Evolutionary conservation across 208 protist species (phyloP), one percentile per base, ranked within the genome.

Genomic region (Crithidia expoeki): DNA sequence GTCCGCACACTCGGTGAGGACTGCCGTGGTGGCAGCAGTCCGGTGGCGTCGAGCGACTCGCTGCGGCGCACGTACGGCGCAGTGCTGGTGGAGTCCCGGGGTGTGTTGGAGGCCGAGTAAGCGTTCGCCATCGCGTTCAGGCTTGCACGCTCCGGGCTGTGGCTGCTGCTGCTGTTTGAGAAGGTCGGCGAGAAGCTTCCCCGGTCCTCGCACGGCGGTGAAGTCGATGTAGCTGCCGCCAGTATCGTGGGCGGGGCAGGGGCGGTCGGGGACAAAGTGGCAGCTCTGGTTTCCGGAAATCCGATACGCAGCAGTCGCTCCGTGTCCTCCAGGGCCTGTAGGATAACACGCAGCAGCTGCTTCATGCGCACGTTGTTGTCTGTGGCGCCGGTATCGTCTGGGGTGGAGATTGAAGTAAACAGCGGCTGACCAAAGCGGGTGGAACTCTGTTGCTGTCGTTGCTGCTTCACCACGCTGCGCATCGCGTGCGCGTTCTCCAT

Each of bases 271-370:
- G 66, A 46, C 2, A 50, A 21, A 2, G 64, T 40, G 0, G 46
- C 47, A 34, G 44, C 21, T 17, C 50, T 40, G 40, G 67, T 55
- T 5, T 70, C 55, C 16, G 67, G 72, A 59, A 78, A 88, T 23
- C 69, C 72, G 52, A 83, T 75, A 12, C 75, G 74, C 40, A 88
- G 64, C n/a, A 88, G 60, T 30, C 70, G 78, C 68, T 88, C 61
- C 56, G 72, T 79, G 44, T 88, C 82, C 11, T 80, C 71, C 0
- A 88, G 47, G 50, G 76, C 83, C 47, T 79, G 72, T 17, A 51
- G 21, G 30, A 65, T 49, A 6, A 76, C 60, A 27, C 82, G 79
- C 51, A 83, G 51, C n/a, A 73, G 74, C 28, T 81, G 73, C 55
- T 80, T 76, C 53, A 80, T 79, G 36, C 66, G 71, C 27, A 76